Evolutionary conservation across 179 eudicot genomes (phyloP).

Genomic region (Actinidia polygama): DNA sequence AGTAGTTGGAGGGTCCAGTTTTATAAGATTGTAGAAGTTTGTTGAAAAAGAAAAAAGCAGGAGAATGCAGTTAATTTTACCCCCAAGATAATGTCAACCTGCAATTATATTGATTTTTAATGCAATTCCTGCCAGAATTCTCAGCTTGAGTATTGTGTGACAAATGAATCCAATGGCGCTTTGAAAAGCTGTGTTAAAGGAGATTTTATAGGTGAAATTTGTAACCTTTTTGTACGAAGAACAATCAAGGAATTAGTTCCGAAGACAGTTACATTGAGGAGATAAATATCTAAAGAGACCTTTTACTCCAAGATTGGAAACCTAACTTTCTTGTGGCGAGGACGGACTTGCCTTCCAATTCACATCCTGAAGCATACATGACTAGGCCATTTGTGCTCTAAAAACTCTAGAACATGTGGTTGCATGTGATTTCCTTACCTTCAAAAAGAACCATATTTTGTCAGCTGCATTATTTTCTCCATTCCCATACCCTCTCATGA

Average conservation of each 20-base stretch:
- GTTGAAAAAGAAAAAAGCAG: background rate
- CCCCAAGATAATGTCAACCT: background rate
- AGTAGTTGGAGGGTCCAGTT: background rate
- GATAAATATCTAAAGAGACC: background rate
- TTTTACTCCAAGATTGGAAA: background rate
- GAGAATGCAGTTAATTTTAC: background rate
- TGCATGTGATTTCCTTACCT: background rate
- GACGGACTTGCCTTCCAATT: background rate
- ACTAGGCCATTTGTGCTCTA: background rate
- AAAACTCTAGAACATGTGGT: background rate
- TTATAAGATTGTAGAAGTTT: background rate
- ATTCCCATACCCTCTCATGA: background rate
- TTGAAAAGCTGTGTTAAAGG: background rate
- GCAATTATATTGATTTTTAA: background rate
- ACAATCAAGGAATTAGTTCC: background rate
- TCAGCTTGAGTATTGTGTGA: background rate
- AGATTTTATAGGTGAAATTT: background rate
- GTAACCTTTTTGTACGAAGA: background rate
- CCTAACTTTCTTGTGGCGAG: background rate
- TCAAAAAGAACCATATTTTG: too few relatives aligned
- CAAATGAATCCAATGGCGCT: background rate
- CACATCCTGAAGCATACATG: background rate
- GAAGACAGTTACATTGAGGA: background rate
- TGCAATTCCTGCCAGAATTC: background rate
- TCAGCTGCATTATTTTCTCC: background rate